Evolutionary conservation across 106 monocot species (phyloP).

Genomic region (Phalaenopsis aphrodite): DNA sequence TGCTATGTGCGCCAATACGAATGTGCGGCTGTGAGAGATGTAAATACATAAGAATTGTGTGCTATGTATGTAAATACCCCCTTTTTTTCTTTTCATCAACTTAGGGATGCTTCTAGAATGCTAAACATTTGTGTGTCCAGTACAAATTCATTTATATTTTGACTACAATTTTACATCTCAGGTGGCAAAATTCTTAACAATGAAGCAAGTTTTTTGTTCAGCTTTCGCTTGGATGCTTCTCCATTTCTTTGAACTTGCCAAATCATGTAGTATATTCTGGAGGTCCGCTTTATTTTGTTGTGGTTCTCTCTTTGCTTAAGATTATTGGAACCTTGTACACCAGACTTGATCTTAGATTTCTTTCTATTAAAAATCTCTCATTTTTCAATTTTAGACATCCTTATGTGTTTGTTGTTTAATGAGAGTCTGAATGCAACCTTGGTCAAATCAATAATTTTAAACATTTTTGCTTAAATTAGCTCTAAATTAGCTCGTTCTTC

Average conservation of each 20-base stretch:
- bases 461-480: too few relatives aligned
- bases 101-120: not conserved
- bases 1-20: too few relatives aligned
- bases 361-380: not conserved
- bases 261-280: not conserved
- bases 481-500: too few relatives aligned
- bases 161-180: not conserved
- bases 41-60: not conserved
- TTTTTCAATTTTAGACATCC: not conserved
- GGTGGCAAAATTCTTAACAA: not conserved
- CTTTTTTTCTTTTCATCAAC: not conserved
- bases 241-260: not conserved
- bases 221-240: not conserved
- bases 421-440: not conserved
- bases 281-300: not conserved
- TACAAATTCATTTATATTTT: too few relatives aligned
- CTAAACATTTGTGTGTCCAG: too few relatives aligned
- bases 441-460: too few relatives aligned
- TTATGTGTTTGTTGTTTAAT: not conserved
- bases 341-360: not conserved
- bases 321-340: not conserved
- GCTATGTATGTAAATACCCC: not conserved
- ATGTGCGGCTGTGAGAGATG: too few relatives aligned
- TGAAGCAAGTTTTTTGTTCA: not conserved
- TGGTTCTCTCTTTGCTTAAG: not conserved